Base-by-base conservation (phyloP, 345 rosid genomes). In the Gossypium arboreum region DNA sequence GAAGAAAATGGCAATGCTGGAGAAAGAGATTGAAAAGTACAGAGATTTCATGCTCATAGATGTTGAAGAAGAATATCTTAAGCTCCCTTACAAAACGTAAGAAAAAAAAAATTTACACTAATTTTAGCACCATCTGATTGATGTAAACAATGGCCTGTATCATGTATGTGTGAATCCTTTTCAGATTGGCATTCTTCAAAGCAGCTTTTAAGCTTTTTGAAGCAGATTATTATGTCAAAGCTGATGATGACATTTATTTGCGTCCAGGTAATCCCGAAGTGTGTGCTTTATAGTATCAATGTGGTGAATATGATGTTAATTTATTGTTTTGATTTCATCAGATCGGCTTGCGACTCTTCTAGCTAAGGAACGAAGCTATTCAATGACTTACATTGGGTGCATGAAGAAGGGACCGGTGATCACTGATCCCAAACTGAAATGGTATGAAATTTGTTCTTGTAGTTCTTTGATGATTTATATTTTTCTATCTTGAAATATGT, bases 261-360 rank as follows among this genome's bases (percentile, higher is more conserved):
- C 91, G 94, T 74, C 96, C 97, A 79, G 97, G 97, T 92, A 60
- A 83, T 57, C 13, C 44, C 22, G 9, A 65, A 67, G 9, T 45
- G 20, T 25, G 3, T 63, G 25, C 12, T 41, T 9, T 2, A 15
- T 39, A 3, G 5, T 65, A 64, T 12, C 56, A 9, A 52, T 75
- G 12, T 18, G 7, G 61, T 25, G 63, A 34, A 2, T 25, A 8
- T 45, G 13, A 48, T 59, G 58, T 24, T 66, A 22, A 50, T 24
- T 59, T 60, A 7, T 25, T 59, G 25, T 34, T 60, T 56, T 65
- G 11, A 2, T 12, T 29, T 72, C 41, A 54, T 61, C 76, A 90
- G 98, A 93, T 86, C 91, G 98, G 34, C 92, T 92, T 67, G 88
- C 88, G 7, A 89, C 96, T 60, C 89, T 91, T 79, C 90, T 93